These are phyloP conservation scores for Backusella mclennaniae DNA, from an alignment of 192 early-diverging fungal genomes.

Conservation along the genomic window DNA sequence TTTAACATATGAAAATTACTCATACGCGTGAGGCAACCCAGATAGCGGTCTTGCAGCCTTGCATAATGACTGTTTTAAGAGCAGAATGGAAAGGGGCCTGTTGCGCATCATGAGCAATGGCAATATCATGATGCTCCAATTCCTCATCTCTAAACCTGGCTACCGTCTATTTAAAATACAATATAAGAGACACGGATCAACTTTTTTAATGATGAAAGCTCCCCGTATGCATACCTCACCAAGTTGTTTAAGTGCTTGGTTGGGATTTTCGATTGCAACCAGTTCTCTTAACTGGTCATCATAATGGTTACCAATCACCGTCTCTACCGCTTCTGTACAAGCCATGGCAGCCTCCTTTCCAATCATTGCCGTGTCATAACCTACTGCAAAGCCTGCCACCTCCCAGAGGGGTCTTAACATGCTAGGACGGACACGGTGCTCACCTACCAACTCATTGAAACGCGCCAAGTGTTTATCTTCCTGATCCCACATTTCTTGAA, in stretches of 20 bases:
- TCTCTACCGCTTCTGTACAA: conserved; percentile 98
- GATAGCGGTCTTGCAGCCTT: conserved; percentile 91
- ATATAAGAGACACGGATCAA: not conserved
- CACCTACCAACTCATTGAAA: conserved; percentile 74
- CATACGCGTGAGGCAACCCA: conserved; percentile 86
- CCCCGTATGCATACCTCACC: conserved; percentile 44
- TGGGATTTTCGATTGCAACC: conserved; percentile 59
- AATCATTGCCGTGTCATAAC: conserved; percentile 81
- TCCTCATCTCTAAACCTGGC: conserved; percentile 93
- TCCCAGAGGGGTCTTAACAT: conserved; percentile 86
- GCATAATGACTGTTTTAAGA: conserved; percentile 75
- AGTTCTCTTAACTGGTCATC: conserved; percentile 93
- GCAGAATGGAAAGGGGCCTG: conserved; percentile 77
- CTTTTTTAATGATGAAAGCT: conserved; percentile 1
- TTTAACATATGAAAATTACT: conserved; percentile 15
- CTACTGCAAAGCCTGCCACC: conserved; percentile 80
- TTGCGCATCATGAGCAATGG: conserved; percentile 82
- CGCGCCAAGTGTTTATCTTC: conserved; percentile 80
- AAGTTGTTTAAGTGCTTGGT: conserved; percentile 58
- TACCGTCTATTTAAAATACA: conserved; percentile 51
- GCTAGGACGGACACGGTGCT: conserved; percentile 84
- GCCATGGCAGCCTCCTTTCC: conserved; percentile 98
- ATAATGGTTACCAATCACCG: conserved; percentile 93
- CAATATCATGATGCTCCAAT: conserved; percentile 89
- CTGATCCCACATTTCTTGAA: conserved; percentile 96